Percentiles rank a stretch among this genome's conserved stretches.
Evolutionary conservation across 2,329 filamentous ascomycete genomes (phyloP).

Genomic region (Penicillium sp.): DNA sequence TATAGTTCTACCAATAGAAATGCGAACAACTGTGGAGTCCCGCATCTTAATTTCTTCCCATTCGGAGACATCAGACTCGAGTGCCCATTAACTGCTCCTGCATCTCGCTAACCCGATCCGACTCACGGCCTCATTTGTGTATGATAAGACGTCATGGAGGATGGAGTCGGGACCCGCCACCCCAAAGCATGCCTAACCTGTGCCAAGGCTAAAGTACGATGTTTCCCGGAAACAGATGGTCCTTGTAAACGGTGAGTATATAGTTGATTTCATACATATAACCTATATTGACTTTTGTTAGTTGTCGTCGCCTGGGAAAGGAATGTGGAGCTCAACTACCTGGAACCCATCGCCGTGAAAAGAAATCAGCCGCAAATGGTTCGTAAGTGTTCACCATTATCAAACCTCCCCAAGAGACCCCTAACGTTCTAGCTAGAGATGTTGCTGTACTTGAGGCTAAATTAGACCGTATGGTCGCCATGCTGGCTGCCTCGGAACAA

Average conservation of each 20-base stretch:
- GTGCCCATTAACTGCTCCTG: neutral
- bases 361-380: neutral
- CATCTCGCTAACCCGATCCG: neutral
- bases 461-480: conserved; percentile 28
- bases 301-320: conserved; percentile 31
- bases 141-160: conserved; percentile 7
- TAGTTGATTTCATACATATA: neutral
- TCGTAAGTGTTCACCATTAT: conserved; percentile 10
- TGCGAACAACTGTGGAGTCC: neutral
- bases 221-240: conserved; percentile 16
- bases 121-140: neutral
- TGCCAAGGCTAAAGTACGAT: conserved; percentile 26
- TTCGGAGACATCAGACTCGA: neutral
- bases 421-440: conserved; percentile 18
- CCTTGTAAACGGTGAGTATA: conserved; percentile 19
- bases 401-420: neutral
- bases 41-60: neutral
- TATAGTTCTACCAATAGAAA: neutral
- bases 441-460: conserved; percentile 29
- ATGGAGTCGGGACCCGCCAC: conserved; percentile 10
- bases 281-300: conserved; percentile 7
- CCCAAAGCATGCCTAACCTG: conserved; percentile 23
- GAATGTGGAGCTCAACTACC: conserved; percentile 28
- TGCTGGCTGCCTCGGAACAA: conserved; percentile 23
- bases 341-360: conserved; percentile 24